These are phyloP conservation scores for Colletotrichum incanum DNA, from an alignment of 2,329 filamentous ascomycete genomes.

Conservation along the genomic window DNA sequence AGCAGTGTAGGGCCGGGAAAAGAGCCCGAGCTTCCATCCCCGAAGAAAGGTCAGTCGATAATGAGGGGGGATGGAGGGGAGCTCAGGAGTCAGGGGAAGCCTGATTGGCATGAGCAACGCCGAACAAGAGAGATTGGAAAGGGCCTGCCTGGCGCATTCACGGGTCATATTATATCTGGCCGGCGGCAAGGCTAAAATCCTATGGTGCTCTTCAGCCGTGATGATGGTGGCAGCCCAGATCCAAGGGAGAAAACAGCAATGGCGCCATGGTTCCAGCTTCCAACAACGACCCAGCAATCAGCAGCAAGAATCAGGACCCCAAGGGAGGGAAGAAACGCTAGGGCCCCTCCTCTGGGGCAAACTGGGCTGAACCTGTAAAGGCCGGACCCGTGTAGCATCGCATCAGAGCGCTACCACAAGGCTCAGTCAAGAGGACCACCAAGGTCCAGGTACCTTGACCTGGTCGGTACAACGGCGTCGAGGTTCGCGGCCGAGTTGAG, in stretches of 20 bases:
- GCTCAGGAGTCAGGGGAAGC: neutral
- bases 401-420: slow-evolving; percentile 28
- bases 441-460: slow-evolving; percentile 10
- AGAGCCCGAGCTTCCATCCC: neutral
- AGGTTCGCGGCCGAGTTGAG: neutral
- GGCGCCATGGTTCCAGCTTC: neutral
- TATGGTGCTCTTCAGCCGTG: neutral
- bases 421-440: slow-evolving; percentile 11
- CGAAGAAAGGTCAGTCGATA: neutral
- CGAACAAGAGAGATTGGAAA: neutral
- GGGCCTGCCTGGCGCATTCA: slow-evolving; percentile 13
- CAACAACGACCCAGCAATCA: neutral
- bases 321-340: neutral
- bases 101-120: neutral
- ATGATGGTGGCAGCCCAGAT: neutral
- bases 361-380: slow-evolving; percentile 18
- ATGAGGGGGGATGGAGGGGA: neutral
- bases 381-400: slow-evolving; percentile 11
- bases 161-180: slow-evolving; percentile 18
- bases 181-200: neutral
- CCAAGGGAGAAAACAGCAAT: slow-evolving; percentile 8
- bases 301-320: neutral
- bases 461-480: slow-evolving; percentile 6
- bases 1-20: neutral
- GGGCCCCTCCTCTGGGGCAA: slow-evolving; percentile 1